Conservation (phyloP, 225 moss, liverwort and hornwort species). For the Pseudisothecium myosuroides region DNA sequence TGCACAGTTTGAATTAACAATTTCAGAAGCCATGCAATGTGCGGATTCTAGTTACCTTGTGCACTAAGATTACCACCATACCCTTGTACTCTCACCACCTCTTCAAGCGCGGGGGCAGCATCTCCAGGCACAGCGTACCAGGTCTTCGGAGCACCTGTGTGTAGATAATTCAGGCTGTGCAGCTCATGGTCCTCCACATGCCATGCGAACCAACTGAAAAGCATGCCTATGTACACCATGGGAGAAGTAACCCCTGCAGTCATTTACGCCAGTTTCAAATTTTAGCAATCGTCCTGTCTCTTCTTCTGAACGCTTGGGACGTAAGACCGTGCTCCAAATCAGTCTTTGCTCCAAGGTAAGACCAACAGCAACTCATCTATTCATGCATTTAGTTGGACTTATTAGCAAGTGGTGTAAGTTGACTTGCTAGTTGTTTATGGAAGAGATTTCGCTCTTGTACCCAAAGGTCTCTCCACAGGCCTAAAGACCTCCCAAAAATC, state of each 20-base stretch:
- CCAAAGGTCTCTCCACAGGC: background rate
- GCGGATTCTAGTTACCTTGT: constrained; percentile 41
- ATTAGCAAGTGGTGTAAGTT: background rate
- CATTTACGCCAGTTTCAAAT: background rate
- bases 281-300: background rate
- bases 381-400: background rate
- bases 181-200: constrained; percentile 90
- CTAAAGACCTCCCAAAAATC: background rate
- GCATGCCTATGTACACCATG: constrained; percentile 93
- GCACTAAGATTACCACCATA: constrained; percentile 75
- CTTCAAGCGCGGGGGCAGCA: constrained; percentile 83
- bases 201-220: constrained; percentile 65
- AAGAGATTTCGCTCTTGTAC: background rate
- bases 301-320: background rate
- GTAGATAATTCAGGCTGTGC: constrained; percentile 89
- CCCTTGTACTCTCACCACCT: constrained; percentile 81
- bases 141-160: constrained; percentile 82
- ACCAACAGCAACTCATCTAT: background rate
- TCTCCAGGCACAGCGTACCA: constrained; percentile 98
- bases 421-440: background rate
- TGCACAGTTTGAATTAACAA: background rate
- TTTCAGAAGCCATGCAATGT: background rate
- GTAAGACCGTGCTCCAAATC: background rate
- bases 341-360: background rate
- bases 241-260: constrained; percentile 81